These are phyloP conservation scores for Ambrosiella xylebori DNA, from an alignment of 2,329 filamentous ascomycete species.

Conservation along the genomic window DNA sequence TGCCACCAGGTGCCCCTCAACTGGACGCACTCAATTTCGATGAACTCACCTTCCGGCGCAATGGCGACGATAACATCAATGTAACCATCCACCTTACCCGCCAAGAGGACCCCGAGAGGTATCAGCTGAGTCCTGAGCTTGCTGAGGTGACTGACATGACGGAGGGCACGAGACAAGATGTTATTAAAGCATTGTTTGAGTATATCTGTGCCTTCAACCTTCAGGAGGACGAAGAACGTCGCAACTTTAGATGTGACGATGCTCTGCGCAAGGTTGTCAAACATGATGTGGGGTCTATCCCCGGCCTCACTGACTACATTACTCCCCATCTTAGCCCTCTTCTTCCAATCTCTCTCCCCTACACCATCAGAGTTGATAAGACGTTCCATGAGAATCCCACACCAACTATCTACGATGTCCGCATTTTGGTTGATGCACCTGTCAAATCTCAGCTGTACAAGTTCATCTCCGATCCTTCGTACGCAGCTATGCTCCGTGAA, in stretches of 20 bases:
- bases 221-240: slow-evolving; percentile 88
- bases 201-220: slow-evolving; percentile 75
- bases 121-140: slow-evolving; percentile 58
- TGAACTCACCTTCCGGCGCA: slow-evolving; percentile 77
- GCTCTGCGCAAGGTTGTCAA: slow-evolving; percentile 60
- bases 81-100: slow-evolving; percentile 73
- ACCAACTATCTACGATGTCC: slow-evolving; percentile 79
- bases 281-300: slow-evolving; percentile 66
- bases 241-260: slow-evolving; percentile 80
- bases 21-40: slow-evolving; percentile 64
- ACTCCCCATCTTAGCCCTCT: slow-evolving; percentile 62
- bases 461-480: slow-evolving; percentile 51
- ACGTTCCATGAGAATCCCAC: slow-evolving; percentile 58
- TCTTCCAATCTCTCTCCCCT: slow-evolving; percentile 65
- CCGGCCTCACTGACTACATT: slow-evolving; percentile 66
- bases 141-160: slow-evolving; percentile 72
- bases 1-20: slow-evolving; percentile 33
- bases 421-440: slow-evolving; percentile 70
- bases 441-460: slow-evolving; percentile 48
- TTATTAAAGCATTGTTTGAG: slow-evolving; percentile 86
- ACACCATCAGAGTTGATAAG: slow-evolving; percentile 86
- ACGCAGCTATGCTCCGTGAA: slow-evolving; percentile 55
- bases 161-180: slow-evolving; percentile 74
- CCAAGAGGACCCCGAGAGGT: slow-evolving; percentile 75
- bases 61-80: slow-evolving; percentile 82